A percentile compares a stretch with the other conserved stretches of the same genome.
These are phyloP conservation scores for Fusarium pseudoanthophilum DNA, from an alignment of 2,329 filamentous ascomycete genomes.

Conservation along the genomic window DNA sequence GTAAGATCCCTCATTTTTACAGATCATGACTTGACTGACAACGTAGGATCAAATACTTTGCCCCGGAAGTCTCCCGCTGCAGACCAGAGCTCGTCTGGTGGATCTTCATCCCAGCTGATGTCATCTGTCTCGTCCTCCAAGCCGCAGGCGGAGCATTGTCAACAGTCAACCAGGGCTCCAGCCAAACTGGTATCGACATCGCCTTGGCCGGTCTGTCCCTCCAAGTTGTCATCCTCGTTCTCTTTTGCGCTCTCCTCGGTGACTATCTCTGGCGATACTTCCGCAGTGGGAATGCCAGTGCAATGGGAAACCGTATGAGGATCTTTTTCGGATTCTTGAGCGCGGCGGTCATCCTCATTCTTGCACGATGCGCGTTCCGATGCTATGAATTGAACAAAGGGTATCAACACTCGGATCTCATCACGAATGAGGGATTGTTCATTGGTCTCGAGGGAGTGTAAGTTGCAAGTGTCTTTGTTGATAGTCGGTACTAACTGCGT, in stretches of 20 bases:
- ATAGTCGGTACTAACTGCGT: conserved; percentile 2
- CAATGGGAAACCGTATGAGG: conserved; percentile 41
- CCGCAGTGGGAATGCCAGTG: conserved; percentile 30
- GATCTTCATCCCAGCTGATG: conserved; percentile 63
- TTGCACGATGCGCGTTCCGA: conserved; percentile 70
- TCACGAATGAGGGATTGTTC: conserved; percentile 62
- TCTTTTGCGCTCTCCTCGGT: conserved; percentile 60
- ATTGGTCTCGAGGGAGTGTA: conserved; percentile 65
- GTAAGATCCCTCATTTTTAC: conserved; percentile 29
- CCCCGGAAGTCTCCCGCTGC: conserved; percentile 54
- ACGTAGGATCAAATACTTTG: conserved; percentile 52
- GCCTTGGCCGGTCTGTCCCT: conserved; percentile 65
- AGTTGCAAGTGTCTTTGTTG: conserved; percentile 16
- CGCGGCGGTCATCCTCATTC: conserved; percentile 67
- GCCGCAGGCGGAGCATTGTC: conserved; percentile 65
- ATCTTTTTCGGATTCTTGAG: conserved; percentile 64
- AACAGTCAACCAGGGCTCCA: conserved; percentile 56
- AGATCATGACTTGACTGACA: neutral
- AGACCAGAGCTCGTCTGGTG: conserved; percentile 55
- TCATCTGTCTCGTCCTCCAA: conserved; percentile 66
- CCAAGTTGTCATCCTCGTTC: conserved; percentile 64
- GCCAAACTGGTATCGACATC: conserved; percentile 52
- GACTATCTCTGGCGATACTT: conserved; percentile 60
- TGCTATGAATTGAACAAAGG: conserved; percentile 73
- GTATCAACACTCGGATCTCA: conserved; percentile 64